These are phyloP conservation scores for Arthrinium puccinioides DNA, from an alignment of 2,329 filamentous ascomycete species.

Conservation along the genomic window DNA sequence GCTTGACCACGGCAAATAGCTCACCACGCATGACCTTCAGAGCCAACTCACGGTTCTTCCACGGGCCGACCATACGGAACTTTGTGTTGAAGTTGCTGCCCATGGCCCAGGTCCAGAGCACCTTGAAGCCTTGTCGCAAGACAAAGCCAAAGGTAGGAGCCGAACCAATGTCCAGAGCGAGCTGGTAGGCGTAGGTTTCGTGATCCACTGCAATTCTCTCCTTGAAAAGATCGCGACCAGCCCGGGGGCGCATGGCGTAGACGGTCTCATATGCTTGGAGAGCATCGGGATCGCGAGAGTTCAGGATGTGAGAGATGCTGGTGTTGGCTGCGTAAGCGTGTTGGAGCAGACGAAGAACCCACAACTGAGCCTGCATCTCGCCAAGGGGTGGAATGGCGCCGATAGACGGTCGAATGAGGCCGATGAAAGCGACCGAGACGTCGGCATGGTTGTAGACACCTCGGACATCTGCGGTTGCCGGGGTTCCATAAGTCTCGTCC, in stretches of 20 bases:
- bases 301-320: slow-evolving; percentile 6
- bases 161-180: slow-evolving; percentile 41
- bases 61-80: slow-evolving; percentile 37
- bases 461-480: slow-evolving; percentile 42
- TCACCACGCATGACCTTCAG: slow-evolving; percentile 31
- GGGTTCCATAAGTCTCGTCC: slow-evolving; percentile 24
- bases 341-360: slow-evolving; percentile 34
- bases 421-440: slow-evolving; percentile 35
- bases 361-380: slow-evolving; percentile 41
- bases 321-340: slow-evolving; percentile 4
- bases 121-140: slow-evolving; percentile 23
- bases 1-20: slow-evolving; percentile 17
- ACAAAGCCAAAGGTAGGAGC: slow-evolving; percentile 30
- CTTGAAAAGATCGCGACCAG: slow-evolving; percentile 23
- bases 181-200: slow-evolving; percentile 41
- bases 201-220: slow-evolving; percentile 38
- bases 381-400: slow-evolving; percentile 40
- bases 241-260: slow-evolving; percentile 29
- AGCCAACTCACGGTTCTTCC: slow-evolving; percentile 26
- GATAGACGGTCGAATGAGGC: slow-evolving; percentile 35
- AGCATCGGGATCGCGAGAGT: slow-evolving; percentile 11
- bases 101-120: slow-evolving; percentile 38
- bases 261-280: slow-evolving; percentile 29
- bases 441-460: slow-evolving; percentile 39
- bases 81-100: slow-evolving; percentile 42